phyloP scores from a whole-genome alignment of 495 filamentous ascomycete species.

The Echria macrotheca region DNA sequence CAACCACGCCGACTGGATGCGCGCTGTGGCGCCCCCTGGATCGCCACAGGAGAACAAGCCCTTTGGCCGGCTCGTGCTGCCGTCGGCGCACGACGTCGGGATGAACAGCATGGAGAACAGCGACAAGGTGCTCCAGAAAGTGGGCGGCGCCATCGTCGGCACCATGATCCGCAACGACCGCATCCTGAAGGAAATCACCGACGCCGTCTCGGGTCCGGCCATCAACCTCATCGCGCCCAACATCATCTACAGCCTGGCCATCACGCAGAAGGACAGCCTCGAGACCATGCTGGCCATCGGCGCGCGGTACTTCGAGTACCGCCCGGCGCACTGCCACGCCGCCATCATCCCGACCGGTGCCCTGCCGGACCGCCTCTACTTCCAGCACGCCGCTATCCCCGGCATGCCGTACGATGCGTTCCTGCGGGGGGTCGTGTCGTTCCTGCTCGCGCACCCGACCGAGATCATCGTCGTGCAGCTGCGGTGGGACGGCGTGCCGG shows the following conservation, averaged over 20 bases:
- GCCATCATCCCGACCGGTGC: constrained; percentile 28
- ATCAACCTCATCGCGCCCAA: constrained; percentile 40
- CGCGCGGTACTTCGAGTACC: constrained; percentile 52
- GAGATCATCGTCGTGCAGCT: constrained; percentile 50
- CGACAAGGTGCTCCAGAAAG: constrained; percentile 32
- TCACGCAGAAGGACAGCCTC: constrained; percentile 50
- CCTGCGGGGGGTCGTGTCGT: constrained; percentile 38
- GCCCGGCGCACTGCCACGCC: constrained; percentile 44
- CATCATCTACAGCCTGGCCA: constrained; percentile 47
- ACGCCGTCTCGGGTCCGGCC: constrained; percentile 29
- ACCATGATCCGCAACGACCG: constrained; percentile 30
- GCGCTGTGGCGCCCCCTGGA: constrained; percentile 35
- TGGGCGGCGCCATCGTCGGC: constrained; percentile 34
- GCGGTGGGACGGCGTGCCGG: constrained; percentile 49
- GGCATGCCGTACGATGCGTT: constrained; percentile 49
- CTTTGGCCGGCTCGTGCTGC: constrained; percentile 43
- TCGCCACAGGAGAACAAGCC: constrained; percentile 37
- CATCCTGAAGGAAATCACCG: constrained; percentile 25
- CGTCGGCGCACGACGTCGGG: constrained; percentile 45
- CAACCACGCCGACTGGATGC: constrained; percentile 43
- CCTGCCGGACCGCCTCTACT: constrained; percentile 45
- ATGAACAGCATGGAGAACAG: constrained; percentile 51
- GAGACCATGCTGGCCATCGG: constrained; percentile 43
- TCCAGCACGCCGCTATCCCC: constrained; percentile 50
- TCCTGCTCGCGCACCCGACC: constrained; percentile 37